Conservation (phyloP, 129 eudicot genomes). For the Dittrichia graveolens region DNA sequence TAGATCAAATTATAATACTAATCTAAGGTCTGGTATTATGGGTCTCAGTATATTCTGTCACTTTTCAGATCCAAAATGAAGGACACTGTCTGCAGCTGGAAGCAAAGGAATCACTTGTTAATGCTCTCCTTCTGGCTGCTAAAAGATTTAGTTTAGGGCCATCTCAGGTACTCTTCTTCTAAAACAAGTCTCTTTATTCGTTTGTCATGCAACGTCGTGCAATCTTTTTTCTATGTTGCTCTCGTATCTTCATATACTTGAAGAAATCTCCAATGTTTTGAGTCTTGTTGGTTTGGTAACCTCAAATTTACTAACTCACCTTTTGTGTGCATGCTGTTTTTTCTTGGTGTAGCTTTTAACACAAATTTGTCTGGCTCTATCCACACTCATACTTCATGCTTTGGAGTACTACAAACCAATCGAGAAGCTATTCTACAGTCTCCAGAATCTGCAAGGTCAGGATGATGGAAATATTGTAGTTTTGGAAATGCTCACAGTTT, state of each 20-base stretch:
- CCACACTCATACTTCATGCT: slow-evolving; percentile 79
- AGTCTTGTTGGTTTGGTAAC: slow-evolving; percentile 8
- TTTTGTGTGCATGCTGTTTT: slow-evolving; percentile 1
- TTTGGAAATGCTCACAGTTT: slow-evolving; percentile 86
- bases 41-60: slow-evolving; percentile 13
- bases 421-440: slow-evolving; percentile 86
- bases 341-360: slow-evolving; percentile 71
- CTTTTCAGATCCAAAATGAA: slow-evolving; percentile 80
- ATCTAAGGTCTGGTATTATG: not conserved
- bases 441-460: slow-evolving; percentile 74
- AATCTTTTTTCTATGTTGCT: not conserved
- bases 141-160: slow-evolving; percentile 82
- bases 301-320: not conserved
- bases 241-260: slow-evolving; percentile 2
- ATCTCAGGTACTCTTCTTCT: slow-evolving; percentile 64
- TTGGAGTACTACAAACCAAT: slow-evolving; percentile 76
- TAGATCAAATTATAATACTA: not conserved
- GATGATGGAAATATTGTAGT: slow-evolving; percentile 76
- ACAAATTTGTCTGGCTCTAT: slow-evolving; percentile 89
- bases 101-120: slow-evolving; percentile 76
- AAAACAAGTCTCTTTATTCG: slow-evolving; percentile 12
- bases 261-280: not conserved
- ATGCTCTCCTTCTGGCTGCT: slow-evolving; percentile 88
- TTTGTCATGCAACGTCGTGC: not conserved
- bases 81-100: slow-evolving; percentile 68